Evolutionary conservation across 495 filamentous ascomycete genomes (phyloP), one percentile per base, ranked within the genome.

Genomic region (Hyaloscypha variabilis): DNA sequence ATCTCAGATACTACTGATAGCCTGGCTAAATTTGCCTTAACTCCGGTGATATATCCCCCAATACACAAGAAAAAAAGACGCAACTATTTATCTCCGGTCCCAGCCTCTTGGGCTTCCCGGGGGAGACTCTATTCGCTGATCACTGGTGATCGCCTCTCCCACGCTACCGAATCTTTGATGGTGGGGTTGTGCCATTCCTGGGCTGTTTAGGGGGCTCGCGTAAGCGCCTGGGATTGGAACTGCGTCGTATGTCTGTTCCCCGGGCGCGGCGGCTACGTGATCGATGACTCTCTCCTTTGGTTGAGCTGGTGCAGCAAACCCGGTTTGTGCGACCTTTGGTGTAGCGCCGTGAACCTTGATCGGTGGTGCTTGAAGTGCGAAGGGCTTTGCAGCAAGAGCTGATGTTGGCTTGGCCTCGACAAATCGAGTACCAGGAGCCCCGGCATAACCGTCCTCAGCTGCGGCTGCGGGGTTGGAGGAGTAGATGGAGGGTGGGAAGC

Each of bases 301-400:
- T 21, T 70, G 67, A 4, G 69, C 57, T 2, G 73, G 70, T 25
- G 71, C 29, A 58, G 57, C 53, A 72, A 72, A 60, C 60, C 56
- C 71, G 31, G 28, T 52, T 67, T 67, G 62, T 23, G 70, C 46
- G 26, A 69, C 66, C 46, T 75, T 71, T 4, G 70, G 55, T 23
- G 88, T 94, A 28, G 92, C 87, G 58, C 86, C 81, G 69, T 91
- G 90, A 50, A 92, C 85, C 69, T 88, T 89, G 73, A 84, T 85
- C 0, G 93, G 93, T 30, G 93, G 92, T 23, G 93, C 79, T 77
- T 96, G 91, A 11, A 97, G 87, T 8, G 90, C 88, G 83, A 97
- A 96, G 21, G 89, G 82, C 68, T 86, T 86, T 11, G 61, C 34
- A 0, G 87, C 80, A 17, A 70, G 70, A 3, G 74, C 71, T 0